Evolutionary conservation across 164 flowering plant species (phyloP).

Genomic region (Vitis amurensis): DNA sequence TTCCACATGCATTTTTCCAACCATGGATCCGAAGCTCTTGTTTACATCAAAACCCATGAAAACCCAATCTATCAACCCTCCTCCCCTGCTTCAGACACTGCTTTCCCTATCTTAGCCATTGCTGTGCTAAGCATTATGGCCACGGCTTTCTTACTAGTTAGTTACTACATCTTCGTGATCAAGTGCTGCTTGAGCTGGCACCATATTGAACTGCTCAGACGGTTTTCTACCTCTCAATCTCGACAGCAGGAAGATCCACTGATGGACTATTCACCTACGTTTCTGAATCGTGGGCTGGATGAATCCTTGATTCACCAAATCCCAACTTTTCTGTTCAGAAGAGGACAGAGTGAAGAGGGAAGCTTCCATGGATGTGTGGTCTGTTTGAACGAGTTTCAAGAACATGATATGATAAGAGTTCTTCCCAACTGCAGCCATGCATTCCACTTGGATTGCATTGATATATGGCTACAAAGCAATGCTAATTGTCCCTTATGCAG

Average conservation of each 20-base stretch:
- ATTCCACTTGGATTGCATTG: conserved; percentile 47
- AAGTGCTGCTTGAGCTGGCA: conserved; percentile 32
- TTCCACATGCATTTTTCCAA: conserved; percentile 3
- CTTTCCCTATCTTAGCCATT: conserved; percentile 30
- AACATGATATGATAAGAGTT: conserved; percentile 32
- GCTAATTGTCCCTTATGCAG: conserved; percentile 46
- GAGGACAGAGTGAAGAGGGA: conserved; percentile 12
- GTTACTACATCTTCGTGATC: conserved; percentile 33
- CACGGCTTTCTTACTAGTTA: conserved; percentile 27
- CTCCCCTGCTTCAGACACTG: conserved; percentile 14
- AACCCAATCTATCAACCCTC: conserved; percentile 11
- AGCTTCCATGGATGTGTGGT: conserved; percentile 31
- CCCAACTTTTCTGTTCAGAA: conserved; percentile 31
- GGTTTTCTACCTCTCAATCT: conserved; percentile 15
- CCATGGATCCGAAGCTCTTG: conserved; percentile 11
- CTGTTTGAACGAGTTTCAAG: conserved; percentile 45
- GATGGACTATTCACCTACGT: conserved; percentile 29
- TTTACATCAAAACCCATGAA: conserved; percentile 18
- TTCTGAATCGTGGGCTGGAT: conserved; percentile 33
- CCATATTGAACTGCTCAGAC: conserved; percentile 17
- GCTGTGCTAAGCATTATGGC: conserved; percentile 24
- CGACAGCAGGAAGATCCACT: conserved; percentile 25
- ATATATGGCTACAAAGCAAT: conserved; percentile 44
- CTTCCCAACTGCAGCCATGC: conserved; percentile 43
- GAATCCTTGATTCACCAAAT: conserved; percentile 27